Base-by-base conservation (phyloP, 139 green algal species). In the Eudorina sp. region DNA sequence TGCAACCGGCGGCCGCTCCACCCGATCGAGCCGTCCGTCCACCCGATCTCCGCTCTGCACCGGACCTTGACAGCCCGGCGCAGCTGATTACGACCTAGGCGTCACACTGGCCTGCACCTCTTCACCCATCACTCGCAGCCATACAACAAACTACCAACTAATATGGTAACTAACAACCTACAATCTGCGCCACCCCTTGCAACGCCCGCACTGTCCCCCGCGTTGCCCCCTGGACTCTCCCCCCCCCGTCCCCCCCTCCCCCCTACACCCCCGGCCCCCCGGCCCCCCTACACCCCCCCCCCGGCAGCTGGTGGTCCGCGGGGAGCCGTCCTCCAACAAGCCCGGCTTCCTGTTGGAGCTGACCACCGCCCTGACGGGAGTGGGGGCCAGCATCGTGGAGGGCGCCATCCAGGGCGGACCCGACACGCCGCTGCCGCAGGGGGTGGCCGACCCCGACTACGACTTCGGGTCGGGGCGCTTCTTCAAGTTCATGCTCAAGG, bases 311-410 rank as follows among this genome's bases (percentile, higher is more conserved):
- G 34, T 88, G 9, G 60, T 88, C 27, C 66, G 68, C 8, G 83
- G 83, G 0, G 83, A 88, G 83, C 83, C 83, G 2, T 53, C 36
- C 25, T 13, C 68, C 14, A n/a, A 70, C 69, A 81, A 81, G 48
- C 83, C 83, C 23, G 83, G 83, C 4, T 88, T 73, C 83, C 83
- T 88, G 46, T 51, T 88, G 36, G 83, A 88, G 48, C 66, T 88
- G 48, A 40, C 83, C 68, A 82, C 58, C 4, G 83, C 68, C 18
- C 48, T 88, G 27, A 82, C 83, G 1, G n/a, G 36, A 8, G 51
- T 81, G 38, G 83, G 83, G 4, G 68, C 23, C 4, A 38, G 4
- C 48, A 81, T 88, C 68, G 43, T 70, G 36, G 83, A 51, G 82
- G 46, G 40, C 5, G 43, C n/a, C 80, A 78, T 86, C 8, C 79